phyloP scores from a whole-genome alignment of 169 alveolate genomes.

The Cytauxzoon felis region DNA sequence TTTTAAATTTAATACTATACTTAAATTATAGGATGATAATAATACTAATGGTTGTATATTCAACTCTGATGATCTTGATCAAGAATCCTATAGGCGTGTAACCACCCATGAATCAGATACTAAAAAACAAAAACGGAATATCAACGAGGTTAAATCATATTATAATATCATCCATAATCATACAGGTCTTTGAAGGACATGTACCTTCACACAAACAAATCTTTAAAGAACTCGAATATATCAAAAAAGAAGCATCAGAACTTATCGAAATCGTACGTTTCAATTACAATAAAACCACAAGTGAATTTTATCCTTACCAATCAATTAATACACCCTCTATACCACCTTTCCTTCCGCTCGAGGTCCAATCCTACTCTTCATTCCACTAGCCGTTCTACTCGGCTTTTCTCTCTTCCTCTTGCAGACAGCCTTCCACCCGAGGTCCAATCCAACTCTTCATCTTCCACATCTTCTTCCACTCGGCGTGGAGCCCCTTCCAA shows the following conservation, averaged over 20 bases:
- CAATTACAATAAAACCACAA: no score
- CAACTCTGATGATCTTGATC: conserved; percentile 63
- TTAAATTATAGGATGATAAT: conserved; percentile 26
- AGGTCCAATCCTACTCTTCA: no score
- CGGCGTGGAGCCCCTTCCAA: no score
- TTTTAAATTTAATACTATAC: neutral
- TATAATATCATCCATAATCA: neutral
- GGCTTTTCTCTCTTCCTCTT: no score
- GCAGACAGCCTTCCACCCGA: no score
- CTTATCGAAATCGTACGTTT: conserved; percentile 72
- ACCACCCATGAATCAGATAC: conserved; percentile 29
- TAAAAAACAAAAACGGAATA: conserved; percentile 43
- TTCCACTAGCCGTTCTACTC: no score
- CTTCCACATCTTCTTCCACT: no score
- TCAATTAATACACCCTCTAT: no score
- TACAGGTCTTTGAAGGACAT: conserved; percentile 18
- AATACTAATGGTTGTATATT: conserved; percentile 34
- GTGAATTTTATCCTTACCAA: no score
- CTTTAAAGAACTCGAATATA: conserved; percentile 69
- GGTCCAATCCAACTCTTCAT: no score
- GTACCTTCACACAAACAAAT: conserved; percentile 80
- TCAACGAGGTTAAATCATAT: conserved; percentile 30
- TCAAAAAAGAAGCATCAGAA: conserved; percentile 81
- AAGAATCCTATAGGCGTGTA: conserved; percentile 58
- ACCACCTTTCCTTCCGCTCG: no score